Evolutionary conservation across 192 early-diverging fungal species (phyloP).

Genomic region (Lobosporangium transversale): DNA sequence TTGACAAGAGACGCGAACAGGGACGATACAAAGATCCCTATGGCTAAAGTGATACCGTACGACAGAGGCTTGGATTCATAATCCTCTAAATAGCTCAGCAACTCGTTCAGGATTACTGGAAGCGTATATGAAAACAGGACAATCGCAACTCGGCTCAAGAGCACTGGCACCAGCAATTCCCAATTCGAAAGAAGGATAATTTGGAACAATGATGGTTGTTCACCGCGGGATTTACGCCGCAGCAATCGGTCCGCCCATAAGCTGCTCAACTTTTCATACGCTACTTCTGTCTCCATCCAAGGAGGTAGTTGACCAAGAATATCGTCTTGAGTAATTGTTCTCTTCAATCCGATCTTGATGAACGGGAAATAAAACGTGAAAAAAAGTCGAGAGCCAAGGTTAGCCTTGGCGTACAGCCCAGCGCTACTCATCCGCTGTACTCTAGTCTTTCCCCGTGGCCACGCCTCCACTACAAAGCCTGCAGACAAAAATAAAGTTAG

Average conservation of each 20-base stretch:
- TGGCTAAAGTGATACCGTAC: constrained; percentile 57
- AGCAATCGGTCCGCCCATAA: constrained; percentile 6
- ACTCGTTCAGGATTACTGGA: constrained; percentile 9
- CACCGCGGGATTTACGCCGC: neutral
- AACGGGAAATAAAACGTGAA: constrained; percentile 26
- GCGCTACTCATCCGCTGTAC: constrained; percentile 14
- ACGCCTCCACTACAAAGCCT: constrained; percentile 32
- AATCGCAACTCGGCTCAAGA: constrained; percentile 22
- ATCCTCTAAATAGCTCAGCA: constrained; percentile 28
- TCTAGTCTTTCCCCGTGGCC: constrained; percentile 25
- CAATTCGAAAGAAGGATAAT: constrained; percentile 3
- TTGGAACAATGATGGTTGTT: constrained; percentile 20
- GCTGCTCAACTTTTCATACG: neutral
- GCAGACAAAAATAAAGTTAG: neutral
- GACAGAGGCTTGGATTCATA: constrained; percentile 45
- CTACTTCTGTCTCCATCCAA: neutral
- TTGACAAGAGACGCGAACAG: constrained; percentile 55
- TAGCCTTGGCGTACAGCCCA: constrained; percentile 27
- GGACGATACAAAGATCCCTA: constrained; percentile 55
- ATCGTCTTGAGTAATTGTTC: constrained; percentile 22
- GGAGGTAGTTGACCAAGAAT: constrained; percentile 7
- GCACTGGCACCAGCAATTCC: constrained; percentile 10
- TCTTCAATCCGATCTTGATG: constrained; percentile 17
- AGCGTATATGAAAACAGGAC: constrained; percentile 19
- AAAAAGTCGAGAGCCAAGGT: constrained; percentile 28